These are phyloP conservation scores for Plantago elongata DNA, from an alignment of 257 asterid species.

Conservation along the genomic window DNA sequence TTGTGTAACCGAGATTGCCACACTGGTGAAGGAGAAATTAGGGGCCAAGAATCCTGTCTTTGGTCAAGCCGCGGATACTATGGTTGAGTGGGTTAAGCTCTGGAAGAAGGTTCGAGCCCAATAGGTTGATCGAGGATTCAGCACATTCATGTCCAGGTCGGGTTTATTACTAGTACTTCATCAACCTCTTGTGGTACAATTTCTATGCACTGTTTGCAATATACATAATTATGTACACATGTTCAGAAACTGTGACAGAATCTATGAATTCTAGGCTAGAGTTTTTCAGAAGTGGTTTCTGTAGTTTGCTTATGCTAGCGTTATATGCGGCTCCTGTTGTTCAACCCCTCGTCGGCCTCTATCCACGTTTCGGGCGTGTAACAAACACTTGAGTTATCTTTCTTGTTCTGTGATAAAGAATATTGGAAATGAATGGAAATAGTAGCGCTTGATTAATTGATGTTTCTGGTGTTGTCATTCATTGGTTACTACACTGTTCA, in stretches of 20 bases:
- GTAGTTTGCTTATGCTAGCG: too few relatives aligned
- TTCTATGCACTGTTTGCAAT: not conserved
- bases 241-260: not conserved
- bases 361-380: not conserved
- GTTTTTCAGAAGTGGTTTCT: not conserved
- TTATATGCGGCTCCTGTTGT: not conserved
- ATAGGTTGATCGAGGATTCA: slow-evolving; percentile 5
- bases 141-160: not conserved
- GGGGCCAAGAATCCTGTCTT: slow-evolving; percentile 50
- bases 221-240: not conserved
- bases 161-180: not conserved
- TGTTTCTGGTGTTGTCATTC: not conserved
- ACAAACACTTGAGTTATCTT: not conserved
- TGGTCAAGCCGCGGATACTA: slow-evolving; percentile 60
- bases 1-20: slow-evolving; percentile 79
- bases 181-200: not conserved
- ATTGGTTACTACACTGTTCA: not conserved
- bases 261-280: not conserved
- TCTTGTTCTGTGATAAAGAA: not conserved
- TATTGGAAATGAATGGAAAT: not conserved
- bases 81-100: slow-evolving; percentile 79
- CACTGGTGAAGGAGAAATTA: slow-evolving; percentile 51
- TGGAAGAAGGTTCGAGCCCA: slow-evolving; percentile 53
- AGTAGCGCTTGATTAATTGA: not conserved
- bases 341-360: not conserved